phyloP scores from a whole-genome alignment of 2,329 filamentous ascomycete species.

The Setomelanomma holmii region DNA sequence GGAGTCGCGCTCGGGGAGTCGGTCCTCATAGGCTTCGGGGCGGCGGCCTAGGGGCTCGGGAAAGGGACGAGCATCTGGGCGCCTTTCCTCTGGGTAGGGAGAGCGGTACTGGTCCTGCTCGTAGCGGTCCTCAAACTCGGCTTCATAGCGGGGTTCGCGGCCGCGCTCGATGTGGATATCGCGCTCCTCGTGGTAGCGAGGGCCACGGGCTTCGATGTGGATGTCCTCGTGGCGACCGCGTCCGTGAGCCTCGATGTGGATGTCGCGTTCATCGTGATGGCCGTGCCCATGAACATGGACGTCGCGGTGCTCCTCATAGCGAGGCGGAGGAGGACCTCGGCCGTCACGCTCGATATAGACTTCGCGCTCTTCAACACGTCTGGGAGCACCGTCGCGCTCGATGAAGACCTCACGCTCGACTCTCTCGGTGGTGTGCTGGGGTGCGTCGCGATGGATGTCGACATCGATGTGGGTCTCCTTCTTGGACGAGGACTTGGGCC shows the following conservation, averaged over 20 bases:
- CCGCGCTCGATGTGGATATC: constrained; percentile 5
- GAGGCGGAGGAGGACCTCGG: constrained; percentile 21
- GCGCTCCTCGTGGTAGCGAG: constrained; percentile 36
- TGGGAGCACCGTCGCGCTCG: constrained; percentile 33
- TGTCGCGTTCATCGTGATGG: constrained; percentile 32
- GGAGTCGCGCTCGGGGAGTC: constrained; percentile 43
- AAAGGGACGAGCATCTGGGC: constrained; percentile 15
- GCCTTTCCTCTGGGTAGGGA: constrained; percentile 23
- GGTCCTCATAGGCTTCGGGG: constrained; percentile 45
- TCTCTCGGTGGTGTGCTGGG: constrained; percentile 29
- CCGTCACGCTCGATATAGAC: constrained; percentile 35
- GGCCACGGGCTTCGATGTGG: constrained; percentile 30
- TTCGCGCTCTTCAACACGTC: constrained; percentile 40
- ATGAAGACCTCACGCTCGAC: constrained; percentile 39
- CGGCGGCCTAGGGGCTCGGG: constrained; percentile 38
- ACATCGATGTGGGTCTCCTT: constrained; percentile 42
- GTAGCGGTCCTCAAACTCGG: constrained; percentile 17
- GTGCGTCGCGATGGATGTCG: constrained; percentile 33
- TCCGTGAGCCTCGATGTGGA: constrained; percentile 30
- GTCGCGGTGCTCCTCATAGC: constrained; percentile 31
- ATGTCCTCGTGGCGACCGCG: constrained; percentile 23
- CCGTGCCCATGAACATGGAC: constrained; percentile 27
- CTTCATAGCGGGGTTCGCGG: constrained; percentile 19
- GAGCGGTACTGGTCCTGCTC: constrained; percentile 28
- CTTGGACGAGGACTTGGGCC: constrained; percentile 24